Conservation (phyloP, 1,139 yeast genomes). For the Lodderomyces theae region DNA sequence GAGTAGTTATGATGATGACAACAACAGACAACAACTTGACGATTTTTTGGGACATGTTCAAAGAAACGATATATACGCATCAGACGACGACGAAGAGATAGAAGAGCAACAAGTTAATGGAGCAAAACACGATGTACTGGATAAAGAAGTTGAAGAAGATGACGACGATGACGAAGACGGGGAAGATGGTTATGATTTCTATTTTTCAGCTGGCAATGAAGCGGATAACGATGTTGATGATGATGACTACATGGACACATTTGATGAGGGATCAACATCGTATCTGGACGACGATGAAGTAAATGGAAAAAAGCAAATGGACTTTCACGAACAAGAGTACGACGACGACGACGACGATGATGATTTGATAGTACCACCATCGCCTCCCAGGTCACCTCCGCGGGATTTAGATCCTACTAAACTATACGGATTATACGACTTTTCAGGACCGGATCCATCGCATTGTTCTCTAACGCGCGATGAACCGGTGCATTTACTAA, state of each 20-base stretch:
- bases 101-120: neutral
- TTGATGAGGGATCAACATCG: neutral
- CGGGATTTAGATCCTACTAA: slow-evolving; percentile 80
- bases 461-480: slow-evolving; percentile 81
- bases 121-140: too few species aligned
- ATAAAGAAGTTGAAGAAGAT: neutral
- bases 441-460: slow-evolving; percentile 90
- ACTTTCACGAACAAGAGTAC: neutral
- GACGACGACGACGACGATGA: slow-evolving; percentile 19
- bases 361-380: slow-evolving; percentile 41
- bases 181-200: neutral
- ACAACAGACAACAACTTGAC: neutral
- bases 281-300: slow-evolving; percentile 4
- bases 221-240: neutral
- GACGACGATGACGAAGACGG: neutral
- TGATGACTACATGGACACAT: slow-evolving; percentile 2
- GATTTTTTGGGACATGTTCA: neutral
- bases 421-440: slow-evolving; percentile 82
- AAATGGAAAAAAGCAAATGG: neutral
- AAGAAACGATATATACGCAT: neutral
- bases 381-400: slow-evolving; percentile 80
- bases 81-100: neutral
- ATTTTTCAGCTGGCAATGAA: neutral
- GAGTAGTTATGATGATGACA: neutral
- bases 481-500: slow-evolving; percentile 76